phyloP scores from a whole-genome alignment of 768 basidiomycete species.

The Ramaria rubella region DNA sequence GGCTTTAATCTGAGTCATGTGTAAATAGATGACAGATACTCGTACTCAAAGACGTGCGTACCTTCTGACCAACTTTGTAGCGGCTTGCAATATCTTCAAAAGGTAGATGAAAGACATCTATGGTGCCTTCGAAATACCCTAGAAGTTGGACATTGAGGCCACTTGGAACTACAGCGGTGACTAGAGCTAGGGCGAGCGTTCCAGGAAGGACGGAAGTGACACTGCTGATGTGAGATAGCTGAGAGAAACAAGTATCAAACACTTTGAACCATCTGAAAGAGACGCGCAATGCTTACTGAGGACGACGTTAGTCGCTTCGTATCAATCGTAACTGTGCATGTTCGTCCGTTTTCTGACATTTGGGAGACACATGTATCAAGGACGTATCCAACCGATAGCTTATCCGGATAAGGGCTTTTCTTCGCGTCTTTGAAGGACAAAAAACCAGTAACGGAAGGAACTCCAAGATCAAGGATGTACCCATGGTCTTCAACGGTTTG shows the following conservation, averaged over 20 bases:
- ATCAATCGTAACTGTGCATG: constrained; percentile 62
- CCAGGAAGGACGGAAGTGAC: constrained; percentile 85
- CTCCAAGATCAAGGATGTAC: constrained; percentile 80
- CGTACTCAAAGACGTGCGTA: constrained; percentile 1
- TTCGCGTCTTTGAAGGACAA: constrained; percentile 68
- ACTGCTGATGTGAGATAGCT: constrained; percentile 74
- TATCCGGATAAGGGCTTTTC: constrained; percentile 27
- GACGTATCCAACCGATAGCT: constrained; percentile 58
- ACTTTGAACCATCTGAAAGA: neutral
- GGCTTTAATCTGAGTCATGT: constrained; percentile 71
- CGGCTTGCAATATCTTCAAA: constrained; percentile 30
- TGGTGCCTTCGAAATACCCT: constrained; percentile 87
- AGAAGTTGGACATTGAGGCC: constrained; percentile 87
- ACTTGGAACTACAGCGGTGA: constrained; percentile 65
- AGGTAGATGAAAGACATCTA: constrained; percentile 73
- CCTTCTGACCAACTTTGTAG: constrained; percentile 37
- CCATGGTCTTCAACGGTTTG: constrained; percentile 92
- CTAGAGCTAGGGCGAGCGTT: constrained; percentile 68
- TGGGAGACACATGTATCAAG: constrained; percentile 61
- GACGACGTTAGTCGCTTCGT: constrained; percentile 41
- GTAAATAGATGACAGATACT: constrained; percentile 40
- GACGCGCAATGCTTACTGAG: constrained; percentile 36
- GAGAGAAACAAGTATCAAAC: neutral
- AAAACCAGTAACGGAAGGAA: constrained; percentile 77
- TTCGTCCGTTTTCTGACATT: constrained; percentile 70